Evolutionary conservation across 352 stramenopile species (phyloP), one percentile per base, ranked within the genome.

Genomic region (Phytophthora pini): DNA sequence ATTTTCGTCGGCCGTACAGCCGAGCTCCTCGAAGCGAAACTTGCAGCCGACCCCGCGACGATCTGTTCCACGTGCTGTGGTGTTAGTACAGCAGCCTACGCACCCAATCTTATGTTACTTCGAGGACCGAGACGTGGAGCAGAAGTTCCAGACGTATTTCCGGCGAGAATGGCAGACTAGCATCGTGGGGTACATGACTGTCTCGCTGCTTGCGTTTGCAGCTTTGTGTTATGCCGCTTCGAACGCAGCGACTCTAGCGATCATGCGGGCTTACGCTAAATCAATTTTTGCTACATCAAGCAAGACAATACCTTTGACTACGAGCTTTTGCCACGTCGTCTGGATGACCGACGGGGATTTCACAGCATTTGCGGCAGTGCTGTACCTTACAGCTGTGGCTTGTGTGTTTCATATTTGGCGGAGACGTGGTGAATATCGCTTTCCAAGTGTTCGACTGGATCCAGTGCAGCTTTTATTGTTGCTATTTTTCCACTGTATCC

Each of bases 121-220:
- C 40, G 22, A 83, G 48, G 78, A 90, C 43, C 66, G 63, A 48
- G 69, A 80, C 43, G 70, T 88, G 24, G 81, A 90, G 59, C 75
- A 76, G 46, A 78, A 85, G 49, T 90, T 88, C 66, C 81, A 90
- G 64, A 78, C 72, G 0, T 90, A 80, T 53, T 85, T 78, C 40
- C 74, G 72, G 1, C 65, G 73, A 3, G 66, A 87, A 54, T 81
- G 79, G 36, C 79, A 89, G 47, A 48, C 13, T 1, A 36, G 53
- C 7, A 34, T 82, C 13, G 43, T 63, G 20, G 7, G 70, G 12
- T 71, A 83, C 36, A 86, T 89, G 80, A 7, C 54, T 31, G 24
- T 55, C 13, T 51, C 74, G 9, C 17, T 87, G 15, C 29, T 77
- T 2, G 39, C 59, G 3, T 68, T 69, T 26, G 74, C 68, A 12